Conservation (phyloP, 1,139 yeast genomes). For the Yamadazyma jaroonii region DNA sequence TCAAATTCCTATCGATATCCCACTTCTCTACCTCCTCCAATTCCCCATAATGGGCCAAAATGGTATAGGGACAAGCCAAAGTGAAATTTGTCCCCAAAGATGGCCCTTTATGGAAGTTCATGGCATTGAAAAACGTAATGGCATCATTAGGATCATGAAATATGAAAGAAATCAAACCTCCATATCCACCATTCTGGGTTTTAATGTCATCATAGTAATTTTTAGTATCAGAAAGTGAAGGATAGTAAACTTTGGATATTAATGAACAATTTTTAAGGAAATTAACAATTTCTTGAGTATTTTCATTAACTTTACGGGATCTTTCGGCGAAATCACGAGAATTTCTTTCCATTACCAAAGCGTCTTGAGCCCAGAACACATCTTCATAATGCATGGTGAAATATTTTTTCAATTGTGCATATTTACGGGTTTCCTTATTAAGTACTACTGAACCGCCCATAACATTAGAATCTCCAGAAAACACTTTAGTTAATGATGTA, state of each 20-base stretch:
- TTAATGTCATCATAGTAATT: slow-evolving; percentile 69
- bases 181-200: slow-evolving; percentile 81
- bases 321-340: slow-evolving; percentile 82
- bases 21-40: slow-evolving; percentile 77
- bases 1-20: slow-evolving; percentile 80
- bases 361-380: slow-evolving; percentile 89
- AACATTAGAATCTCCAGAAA: slow-evolving; percentile 92
- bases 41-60: slow-evolving; percentile 85
- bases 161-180: slow-evolving; percentile 80
- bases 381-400: slow-evolving; percentile 64
- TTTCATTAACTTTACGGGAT: slow-evolving; percentile 63
- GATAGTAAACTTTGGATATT: slow-evolving; percentile 69
- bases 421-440: slow-evolving; percentile 62
- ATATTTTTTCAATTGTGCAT: slow-evolving; percentile 49
- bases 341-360: slow-evolving; percentile 86
- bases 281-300: slow-evolving; percentile 56
- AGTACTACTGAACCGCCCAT: slow-evolving; percentile 90
- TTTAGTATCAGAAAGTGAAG: slow-evolving; percentile 54
- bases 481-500: slow-evolving; percentile 85
- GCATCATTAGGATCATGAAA: slow-evolving; percentile 70
- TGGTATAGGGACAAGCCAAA: slow-evolving; percentile 85
- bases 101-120: slow-evolving; percentile 85
- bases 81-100: slow-evolving; percentile 94
- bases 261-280: slow-evolving; percentile 45
- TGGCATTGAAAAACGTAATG: slow-evolving; percentile 67